Base-by-base conservation (phyloP, 176 grass and related monocot genomes). In the Carex myosuroides region DNA sequence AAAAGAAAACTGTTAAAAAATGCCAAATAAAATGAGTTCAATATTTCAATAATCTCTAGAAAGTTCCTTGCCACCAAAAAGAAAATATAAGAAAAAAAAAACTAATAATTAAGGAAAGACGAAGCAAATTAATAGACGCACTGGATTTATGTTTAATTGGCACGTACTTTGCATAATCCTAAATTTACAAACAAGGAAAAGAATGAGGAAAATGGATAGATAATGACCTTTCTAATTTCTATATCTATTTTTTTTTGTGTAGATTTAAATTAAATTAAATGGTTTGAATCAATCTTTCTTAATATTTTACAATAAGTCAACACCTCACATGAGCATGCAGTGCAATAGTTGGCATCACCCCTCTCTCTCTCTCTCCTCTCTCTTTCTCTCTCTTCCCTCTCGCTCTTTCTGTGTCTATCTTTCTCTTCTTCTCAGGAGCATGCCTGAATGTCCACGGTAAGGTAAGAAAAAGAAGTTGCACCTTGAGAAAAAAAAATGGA, bases 361-460 rank as follows among this genome's bases (percentile, higher is more conserved):
- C 29, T 29, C 29, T 29, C 29, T 29, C 29, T 29, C 29, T 29
- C 29, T 29, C 29, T 29, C 29, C 29, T 29, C 29, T 29, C 29
- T 29, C 29, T 29, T 2, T 29, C 29, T 29, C 29, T 29, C 21
- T 17, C 69, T 21, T 11, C 35, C 32, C 66, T 81, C 54, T 13
- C 37, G 26, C 77, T 56, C 79, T 24, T 50, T n/a, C n/a, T n/a
- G n/a, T 33, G 52, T 57, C 80, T 52, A 13, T 72, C 71, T 88
- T 75, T 71, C 69, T 92, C 84, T 90, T 44, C 37, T 81, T 83
- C 30, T 71, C 17, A 55, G 53, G 56, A 76, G 70, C 87, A 86
- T 91, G 83, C 87, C 83, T 91, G 90, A 92, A 94, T 95, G 93
- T 95, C 96, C 85, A 87, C 83, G 74, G 80, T 91, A 93, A 91